Base-by-base conservation (phyloP, 1,139 yeast genomes). In the Sugiyamaella novakii region DNA sequence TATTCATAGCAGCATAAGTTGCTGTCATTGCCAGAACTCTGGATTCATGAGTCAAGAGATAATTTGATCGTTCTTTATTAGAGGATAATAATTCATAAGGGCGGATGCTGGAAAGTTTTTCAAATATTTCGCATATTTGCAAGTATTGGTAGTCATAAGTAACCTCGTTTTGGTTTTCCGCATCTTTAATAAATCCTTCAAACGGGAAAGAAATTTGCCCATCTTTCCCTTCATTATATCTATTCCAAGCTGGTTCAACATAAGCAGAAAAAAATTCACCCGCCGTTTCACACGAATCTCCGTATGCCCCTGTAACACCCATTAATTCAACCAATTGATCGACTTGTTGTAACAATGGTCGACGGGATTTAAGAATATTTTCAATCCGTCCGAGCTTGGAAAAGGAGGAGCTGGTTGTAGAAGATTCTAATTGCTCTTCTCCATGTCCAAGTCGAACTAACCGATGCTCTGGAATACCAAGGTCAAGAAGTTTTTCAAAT, bases 281-380 rank as follows among this genome's bases (percentile, higher is more conserved):
- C 0, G 80, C 79, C n/a, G 77, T 68, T 12, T 69, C 72, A 24
- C 74, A 65, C 10, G 73, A 69, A 34, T 72, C 71, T 2, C 73
- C 77, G 57, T 70, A 72, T 0, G 71, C 75, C 1, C 77, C 78
- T 1, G 64, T 67, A n/a, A 72, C 57, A 0, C 64, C 69, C 37
- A 77, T 48, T 1, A 53, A 31, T 1, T 53, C 48, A 0, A 80
- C 74, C 10, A 76, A 51, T 1, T 51, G 46, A 18, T 64, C 68
- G 10, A 75, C 76, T 42, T 64, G 46, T 1, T 38, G 35, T 12
- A 76, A 60, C 1, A 68, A 51, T 2, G 46, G 31, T 1, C 30
- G 22, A 7, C 46, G 46, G 6, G 46, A 42, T 42, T 42, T 35
- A 6, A 42, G 38, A 33, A 42, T 68, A 24, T 28, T 27, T 28